Evolutionary conservation across 768 basidiomycete genomes (phyloP).

Genomic region (Boletus pseudopeckii): DNA sequence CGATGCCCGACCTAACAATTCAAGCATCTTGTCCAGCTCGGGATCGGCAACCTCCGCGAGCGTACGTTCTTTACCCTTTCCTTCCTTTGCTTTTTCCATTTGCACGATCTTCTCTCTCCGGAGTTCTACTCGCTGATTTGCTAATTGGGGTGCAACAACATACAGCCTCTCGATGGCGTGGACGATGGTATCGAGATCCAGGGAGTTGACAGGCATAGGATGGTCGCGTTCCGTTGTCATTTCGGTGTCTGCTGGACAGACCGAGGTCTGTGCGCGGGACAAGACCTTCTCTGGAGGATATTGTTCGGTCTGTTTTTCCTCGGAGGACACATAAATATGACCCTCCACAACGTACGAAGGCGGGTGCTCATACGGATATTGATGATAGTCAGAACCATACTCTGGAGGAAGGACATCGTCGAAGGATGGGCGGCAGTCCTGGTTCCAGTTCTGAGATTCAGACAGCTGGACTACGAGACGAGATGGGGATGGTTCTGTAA

Average conservation of each 20-base stretch:
- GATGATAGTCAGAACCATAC: conserved; percentile 39
- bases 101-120: conserved; percentile 65
- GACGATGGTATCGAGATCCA: conserved; percentile 83
- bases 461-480: conserved; percentile 19
- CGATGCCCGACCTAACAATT: conserved; percentile 67
- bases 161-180: conserved; percentile 90
- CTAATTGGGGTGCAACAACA: conserved; percentile 79
- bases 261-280: neutral
- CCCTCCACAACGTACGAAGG: conserved; percentile 25
- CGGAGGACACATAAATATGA: neutral
- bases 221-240: neutral
- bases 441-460: conserved; percentile 32
- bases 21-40: conserved; percentile 71
- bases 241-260: neutral
- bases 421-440: conserved; percentile 4
- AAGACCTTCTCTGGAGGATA: conserved; percentile 23
- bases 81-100: conserved; percentile 66
- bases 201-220: conserved; percentile 36
- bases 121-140: conserved; percentile 91
- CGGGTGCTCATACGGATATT: conserved; percentile 19
- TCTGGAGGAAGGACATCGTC: conserved; percentile 48
- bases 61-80: conserved; percentile 47
- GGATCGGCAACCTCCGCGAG: conserved; percentile 27
- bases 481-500: conserved; percentile 21
- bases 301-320: conserved; percentile 9